Evolutionary conservation across 257 asterid species (phyloP).

Genomic region (Perilla frutescens): DNA sequence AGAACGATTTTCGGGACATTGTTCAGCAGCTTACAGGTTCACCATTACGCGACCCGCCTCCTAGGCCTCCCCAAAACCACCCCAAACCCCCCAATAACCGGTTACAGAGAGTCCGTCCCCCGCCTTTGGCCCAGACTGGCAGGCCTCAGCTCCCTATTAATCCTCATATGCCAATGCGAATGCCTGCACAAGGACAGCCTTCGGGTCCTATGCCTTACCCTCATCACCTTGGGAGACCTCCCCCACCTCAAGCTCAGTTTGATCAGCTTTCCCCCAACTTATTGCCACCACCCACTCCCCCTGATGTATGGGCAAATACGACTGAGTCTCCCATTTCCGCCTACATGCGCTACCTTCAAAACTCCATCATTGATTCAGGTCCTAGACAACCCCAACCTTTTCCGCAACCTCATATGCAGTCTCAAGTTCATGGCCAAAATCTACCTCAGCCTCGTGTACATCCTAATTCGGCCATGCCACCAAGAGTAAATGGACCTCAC

Average conservation of each 20-base stretch:
- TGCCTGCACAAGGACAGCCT: conserved; percentile 46
- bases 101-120: conserved; percentile 82
- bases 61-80: conserved; percentile 71
- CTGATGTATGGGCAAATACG: conserved; percentile 74
- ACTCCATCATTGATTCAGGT: conserved; percentile 66
- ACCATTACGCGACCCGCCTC: conserved; percentile 61
- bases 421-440: conserved; percentile 42
- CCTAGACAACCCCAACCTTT: conserved; percentile 45
- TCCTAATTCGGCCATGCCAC: conserved; percentile 36
- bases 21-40: conserved; percentile 95
- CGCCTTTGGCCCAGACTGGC: conserved; percentile 72
- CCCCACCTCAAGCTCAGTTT: conserved; percentile 53
- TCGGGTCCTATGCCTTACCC: conserved; percentile 49
- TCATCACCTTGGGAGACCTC: conserved; percentile 53
- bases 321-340: conserved; percentile 88
- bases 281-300: conserved; percentile 61
- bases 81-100: conserved; percentile 74
- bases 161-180: conserved; percentile 47
- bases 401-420: conserved; percentile 41
- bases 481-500: conserved; percentile 55
- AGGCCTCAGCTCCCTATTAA: conserved; percentile 70
- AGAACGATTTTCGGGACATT: conserved; percentile 82
- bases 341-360: conserved; percentile 89
- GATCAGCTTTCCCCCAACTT: conserved; percentile 60
- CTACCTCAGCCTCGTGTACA: conserved; percentile 19